Percentiles rank a stretch among this genome's conserved stretches.
Conservation (phyloP, 805 yeast genomes). For the Saccharomycopsis javanensis region DNA sequence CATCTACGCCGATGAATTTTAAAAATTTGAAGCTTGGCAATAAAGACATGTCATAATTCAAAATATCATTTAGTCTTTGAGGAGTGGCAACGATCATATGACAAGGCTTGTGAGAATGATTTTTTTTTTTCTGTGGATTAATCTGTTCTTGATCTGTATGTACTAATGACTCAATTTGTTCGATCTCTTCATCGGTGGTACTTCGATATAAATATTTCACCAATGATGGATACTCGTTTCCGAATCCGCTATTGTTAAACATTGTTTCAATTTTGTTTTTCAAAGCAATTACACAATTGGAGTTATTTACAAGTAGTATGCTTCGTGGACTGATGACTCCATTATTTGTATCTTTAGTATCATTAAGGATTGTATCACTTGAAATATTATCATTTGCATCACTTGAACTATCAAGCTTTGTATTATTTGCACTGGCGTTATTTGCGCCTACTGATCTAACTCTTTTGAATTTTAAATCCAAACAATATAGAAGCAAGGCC, state of each 20-base stretch:
- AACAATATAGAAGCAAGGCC: conserved; percentile 3
- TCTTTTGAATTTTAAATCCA: neutral
- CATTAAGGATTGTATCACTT: too few relatives aligned
- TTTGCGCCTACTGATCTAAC: neutral
- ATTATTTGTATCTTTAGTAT: neutral
- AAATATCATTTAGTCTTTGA: conserved; percentile 4
- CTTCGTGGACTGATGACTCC: conserved; percentile 1
- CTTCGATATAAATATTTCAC: neutral
- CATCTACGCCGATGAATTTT: conserved; percentile 8
- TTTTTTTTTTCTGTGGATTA: too few relatives aligned
- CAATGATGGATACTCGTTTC: neutral
- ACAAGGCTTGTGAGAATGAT: neutral
- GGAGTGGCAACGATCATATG: conserved; percentile 6
- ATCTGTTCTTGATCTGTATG: neutral
- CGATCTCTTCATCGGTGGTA: neutral
- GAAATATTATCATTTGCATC: too few relatives aligned
- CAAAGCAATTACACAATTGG: neutral
- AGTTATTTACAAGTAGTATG: neutral
- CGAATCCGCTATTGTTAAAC: neutral
- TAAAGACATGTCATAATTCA: neutral
- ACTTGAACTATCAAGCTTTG: too few relatives aligned
- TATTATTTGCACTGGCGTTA: too few relatives aligned
- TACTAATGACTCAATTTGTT: neutral
- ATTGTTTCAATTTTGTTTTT: neutral
- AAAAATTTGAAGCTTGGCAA: conserved; percentile 1